phyloP scores from a whole-genome alignment of 2,329 filamentous ascomycete genomes.

The Botrytis fabae region DNA sequence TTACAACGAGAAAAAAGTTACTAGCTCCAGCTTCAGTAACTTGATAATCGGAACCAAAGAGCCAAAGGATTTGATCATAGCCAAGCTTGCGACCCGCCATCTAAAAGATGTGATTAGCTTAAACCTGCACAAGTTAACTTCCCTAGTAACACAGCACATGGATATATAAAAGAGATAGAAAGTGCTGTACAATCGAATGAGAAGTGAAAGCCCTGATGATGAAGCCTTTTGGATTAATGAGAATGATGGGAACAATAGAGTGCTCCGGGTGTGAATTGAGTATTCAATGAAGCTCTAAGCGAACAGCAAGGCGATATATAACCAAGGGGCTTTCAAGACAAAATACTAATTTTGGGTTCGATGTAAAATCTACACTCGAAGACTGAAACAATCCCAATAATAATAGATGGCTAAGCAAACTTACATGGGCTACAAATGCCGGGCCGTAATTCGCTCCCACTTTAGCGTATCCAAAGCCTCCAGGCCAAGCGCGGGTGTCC shows the following conservation, averaged over 20 bases:
- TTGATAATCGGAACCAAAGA: constrained; percentile 67
- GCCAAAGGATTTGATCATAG: constrained; percentile 88
- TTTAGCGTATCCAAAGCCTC: constrained; percentile 90
- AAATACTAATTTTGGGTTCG: too few relatives aligned
- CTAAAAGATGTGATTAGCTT: neutral
- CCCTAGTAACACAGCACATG: neutral
- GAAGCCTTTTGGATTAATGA: neutral
- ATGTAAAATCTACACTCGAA: neutral
- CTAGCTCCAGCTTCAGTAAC: constrained; percentile 83
- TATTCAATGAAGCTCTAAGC: neutral
- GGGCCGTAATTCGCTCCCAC: constrained; percentile 93
- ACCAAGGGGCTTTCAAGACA: neutral
- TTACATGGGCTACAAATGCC: constrained; percentile 61
- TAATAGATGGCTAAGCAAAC: neutral
- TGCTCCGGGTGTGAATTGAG: neutral
- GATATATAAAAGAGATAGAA: neutral
- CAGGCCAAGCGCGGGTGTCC: constrained; percentile 88
- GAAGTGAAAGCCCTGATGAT: neutral
- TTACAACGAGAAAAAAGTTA: constrained; percentile 79
- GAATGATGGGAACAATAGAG: neutral
- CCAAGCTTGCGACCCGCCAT: constrained; percentile 69
- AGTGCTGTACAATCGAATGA: neutral
- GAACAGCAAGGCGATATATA: neutral
- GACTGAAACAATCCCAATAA: neutral
- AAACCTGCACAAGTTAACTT: neutral